These are phyloP conservation scores for Kwoniella botswanensis DNA, from an alignment of 768 basidiomycete species.

Conservation along the genomic window DNA sequence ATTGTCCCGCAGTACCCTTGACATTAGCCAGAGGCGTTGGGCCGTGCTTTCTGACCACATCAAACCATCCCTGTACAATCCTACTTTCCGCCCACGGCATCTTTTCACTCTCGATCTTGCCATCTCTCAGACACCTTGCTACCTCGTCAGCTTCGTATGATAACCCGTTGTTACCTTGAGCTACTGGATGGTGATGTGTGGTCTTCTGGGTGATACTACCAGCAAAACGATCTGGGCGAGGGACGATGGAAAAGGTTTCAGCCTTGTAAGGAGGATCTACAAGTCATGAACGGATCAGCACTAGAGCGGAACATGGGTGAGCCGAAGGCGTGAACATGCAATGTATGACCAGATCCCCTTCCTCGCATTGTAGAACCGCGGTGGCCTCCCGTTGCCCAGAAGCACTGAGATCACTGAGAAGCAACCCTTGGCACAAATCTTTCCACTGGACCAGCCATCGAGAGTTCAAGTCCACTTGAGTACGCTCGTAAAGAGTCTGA, in stretches of 20 bases:
- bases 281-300: not conserved
- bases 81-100: constrained; percentile 82
- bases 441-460: constrained; percentile 75
- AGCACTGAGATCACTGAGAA: constrained; percentile 39
- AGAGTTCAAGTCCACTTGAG: constrained; percentile 80
- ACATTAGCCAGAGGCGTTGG: constrained; percentile 50
- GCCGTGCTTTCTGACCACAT: constrained; percentile 74
- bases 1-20: constrained; percentile 41
- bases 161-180: constrained; percentile 68
- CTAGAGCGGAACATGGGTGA: not conserved
- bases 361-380: constrained; percentile 71
- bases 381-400: constrained; percentile 33
- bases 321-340: constrained; percentile 32
- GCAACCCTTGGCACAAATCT: constrained; percentile 64
- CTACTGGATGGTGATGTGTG: constrained; percentile 60
- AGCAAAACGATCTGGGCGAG: constrained; percentile 29
- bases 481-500: constrained; percentile 77
- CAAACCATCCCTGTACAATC: constrained; percentile 81
- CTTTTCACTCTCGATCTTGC: constrained; percentile 71
- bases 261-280: constrained; percentile 41
- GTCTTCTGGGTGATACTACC: constrained; percentile 67
- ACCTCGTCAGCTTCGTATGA: constrained; percentile 89
- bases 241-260: constrained; percentile 38
- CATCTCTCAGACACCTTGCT: constrained; percentile 74
- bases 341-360: constrained; percentile 70